phyloP scores from a whole-genome alignment of 805 yeast species.

The Barnettozyma sp. region DNA sequence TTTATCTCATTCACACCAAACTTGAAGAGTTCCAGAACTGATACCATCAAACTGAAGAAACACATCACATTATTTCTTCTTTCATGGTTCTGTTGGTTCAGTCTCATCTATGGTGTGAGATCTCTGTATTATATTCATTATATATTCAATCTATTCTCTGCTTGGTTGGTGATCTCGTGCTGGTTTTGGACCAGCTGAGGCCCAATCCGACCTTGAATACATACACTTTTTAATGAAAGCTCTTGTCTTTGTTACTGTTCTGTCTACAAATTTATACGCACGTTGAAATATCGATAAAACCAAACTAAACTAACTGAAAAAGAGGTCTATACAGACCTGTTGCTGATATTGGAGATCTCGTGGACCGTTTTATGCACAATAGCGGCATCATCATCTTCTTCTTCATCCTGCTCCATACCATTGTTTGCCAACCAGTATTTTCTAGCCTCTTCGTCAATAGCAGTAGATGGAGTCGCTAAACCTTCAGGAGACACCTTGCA shows the following conservation, averaged over 20 bases:
- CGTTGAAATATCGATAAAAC: not conserved
- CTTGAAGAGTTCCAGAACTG: slow-evolving; percentile 19
- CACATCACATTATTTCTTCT: slow-evolving; percentile 31
- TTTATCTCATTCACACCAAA: slow-evolving; percentile 34
- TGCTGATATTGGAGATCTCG: slow-evolving; percentile 7
- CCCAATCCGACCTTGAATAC: too few species aligned
- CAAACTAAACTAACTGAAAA: not conserved
- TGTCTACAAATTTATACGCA: too few species aligned
- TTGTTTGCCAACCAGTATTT: slow-evolving; percentile 27
- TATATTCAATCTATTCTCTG: slow-evolving; percentile 56
- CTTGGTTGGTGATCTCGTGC: slow-evolving; percentile 37
- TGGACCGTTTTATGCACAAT: slow-evolving; percentile 21
- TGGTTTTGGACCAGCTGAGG: slow-evolving; percentile 18
- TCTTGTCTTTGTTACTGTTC: too few species aligned
- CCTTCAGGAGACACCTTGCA: slow-evolving; percentile 9
- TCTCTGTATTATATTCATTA: slow-evolving; percentile 84
- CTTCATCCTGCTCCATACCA: slow-evolving; percentile 14
- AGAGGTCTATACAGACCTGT: not conserved
- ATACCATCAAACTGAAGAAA: slow-evolving; percentile 1
- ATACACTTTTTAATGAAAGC: not conserved
- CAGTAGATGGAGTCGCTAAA: slow-evolving; percentile 29
- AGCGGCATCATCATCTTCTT: slow-evolving; percentile 13
- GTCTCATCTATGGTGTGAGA: slow-evolving; percentile 67
- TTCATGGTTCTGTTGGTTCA: slow-evolving; percentile 49
- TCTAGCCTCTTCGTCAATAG: slow-evolving; percentile 30